A percentile compares a stretch with the other conserved stretches of the same genome.
Evolutionary conservation across 257 asterid species (phyloP).

Genomic region (Leptodermis oblonga): DNA sequence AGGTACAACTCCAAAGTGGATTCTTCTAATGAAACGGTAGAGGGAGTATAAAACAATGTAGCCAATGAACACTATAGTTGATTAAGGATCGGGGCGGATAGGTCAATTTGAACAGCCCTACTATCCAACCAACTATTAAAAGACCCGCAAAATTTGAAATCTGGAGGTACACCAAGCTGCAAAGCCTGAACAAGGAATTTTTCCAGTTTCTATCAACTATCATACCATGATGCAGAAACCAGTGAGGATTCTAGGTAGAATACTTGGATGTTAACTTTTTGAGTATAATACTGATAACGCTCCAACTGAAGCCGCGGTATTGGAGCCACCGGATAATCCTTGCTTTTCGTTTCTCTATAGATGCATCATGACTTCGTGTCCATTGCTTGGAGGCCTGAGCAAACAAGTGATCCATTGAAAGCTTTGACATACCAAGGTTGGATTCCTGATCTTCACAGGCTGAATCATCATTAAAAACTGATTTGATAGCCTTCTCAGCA

Average conservation of each 20-base stretch:
- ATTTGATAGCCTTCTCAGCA: slow-evolving; percentile 59
- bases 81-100: not conserved
- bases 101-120: too few relatives aligned
- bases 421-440: slow-evolving; percentile 56
- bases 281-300: slow-evolving; percentile 36
- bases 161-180: not conserved
- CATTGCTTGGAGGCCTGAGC: slow-evolving; percentile 79
- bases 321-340: slow-evolving; percentile 87
- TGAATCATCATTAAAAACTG: slow-evolving; percentile 44
- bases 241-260: slow-evolving; percentile 34
- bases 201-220: not conserved
- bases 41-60: too few relatives aligned
- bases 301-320: slow-evolving; percentile 88
- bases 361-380: slow-evolving; percentile 48
- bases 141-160: not conserved
- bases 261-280: slow-evolving; percentile 53
- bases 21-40: too few relatives aligned
- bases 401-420: slow-evolving; percentile 55
- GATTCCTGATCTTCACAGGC: slow-evolving; percentile 42
- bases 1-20: too few relatives aligned
- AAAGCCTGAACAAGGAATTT: not conserved
- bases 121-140: not conserved
- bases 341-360: slow-evolving; percentile 60
- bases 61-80: too few relatives aligned
- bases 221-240: not conserved